phyloP scores from a whole-genome alignment of 176 grass and related monocot species.

The Zoysia pacifica region DNA sequence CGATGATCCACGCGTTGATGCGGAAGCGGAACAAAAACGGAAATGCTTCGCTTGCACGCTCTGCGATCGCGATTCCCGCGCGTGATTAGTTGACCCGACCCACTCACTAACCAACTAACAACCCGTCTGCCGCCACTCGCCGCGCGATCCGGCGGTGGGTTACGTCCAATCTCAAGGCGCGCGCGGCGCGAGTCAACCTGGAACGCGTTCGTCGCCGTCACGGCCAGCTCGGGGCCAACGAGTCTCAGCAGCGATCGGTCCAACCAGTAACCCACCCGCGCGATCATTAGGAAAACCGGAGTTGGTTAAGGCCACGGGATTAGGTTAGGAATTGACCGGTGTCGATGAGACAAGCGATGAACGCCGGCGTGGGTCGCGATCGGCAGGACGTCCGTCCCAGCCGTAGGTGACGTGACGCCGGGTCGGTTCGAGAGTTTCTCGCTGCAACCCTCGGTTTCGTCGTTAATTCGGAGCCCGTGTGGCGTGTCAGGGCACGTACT shows the following conservation, averaged over 20 bases:
- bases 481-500: too few species aligned
- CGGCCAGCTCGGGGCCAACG: background rate
- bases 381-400: too few species aligned
- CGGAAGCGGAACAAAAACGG: background rate
- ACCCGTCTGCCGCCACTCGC: background rate
- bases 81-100: constrained; percentile 39
- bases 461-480: too few species aligned
- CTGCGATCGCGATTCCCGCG: background rate
- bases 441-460: too few species aligned
- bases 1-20: background rate
- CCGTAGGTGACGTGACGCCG: too few species aligned
- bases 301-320: background rate
- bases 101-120: background rate
- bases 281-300: too few species aligned
- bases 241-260: background rate
- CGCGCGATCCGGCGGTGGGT: too few species aligned
- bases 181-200: background rate
- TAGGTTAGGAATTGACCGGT: too few species aligned
- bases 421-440: too few species aligned
- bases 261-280: too few species aligned
- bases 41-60: constrained; percentile 23
- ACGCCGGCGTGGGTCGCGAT: too few species aligned
- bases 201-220: background rate
- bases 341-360: too few species aligned
- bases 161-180: background rate